A percentile compares a stretch with the other conserved stretches of the same genome.
These are phyloP conservation scores for Rhynchospora tenuis DNA, from an alignment of 176 grass and related monocot genomes.

Conservation along the genomic window DNA sequence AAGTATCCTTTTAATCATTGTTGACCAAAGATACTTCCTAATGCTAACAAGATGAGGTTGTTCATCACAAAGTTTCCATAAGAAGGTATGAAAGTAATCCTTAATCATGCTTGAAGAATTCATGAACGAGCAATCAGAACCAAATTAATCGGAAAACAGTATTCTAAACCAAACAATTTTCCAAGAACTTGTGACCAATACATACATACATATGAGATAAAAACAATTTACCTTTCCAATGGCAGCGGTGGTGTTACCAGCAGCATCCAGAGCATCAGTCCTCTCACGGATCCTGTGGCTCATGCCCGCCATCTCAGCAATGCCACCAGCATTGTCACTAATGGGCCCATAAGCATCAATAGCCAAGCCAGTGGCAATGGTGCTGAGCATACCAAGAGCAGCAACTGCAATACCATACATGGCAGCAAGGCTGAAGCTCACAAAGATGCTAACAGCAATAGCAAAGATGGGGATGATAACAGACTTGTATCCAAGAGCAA, in stretches of 20 bases:
- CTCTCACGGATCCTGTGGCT: slow-evolving; percentile 94
- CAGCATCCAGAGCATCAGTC: slow-evolving; percentile 88
- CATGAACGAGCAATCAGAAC: neutral
- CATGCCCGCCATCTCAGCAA: slow-evolving; percentile 97
- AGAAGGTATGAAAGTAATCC: neutral
- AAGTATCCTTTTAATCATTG: neutral
- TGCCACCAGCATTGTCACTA: slow-evolving; percentile 93
- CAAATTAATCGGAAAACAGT: neutral
- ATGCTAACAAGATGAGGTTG: neutral
- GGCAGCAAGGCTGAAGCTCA: slow-evolving; percentile 80
- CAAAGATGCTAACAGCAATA: slow-evolving; percentile 84
- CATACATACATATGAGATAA: neutral
- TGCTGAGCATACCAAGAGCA: slow-evolving; percentile 94
- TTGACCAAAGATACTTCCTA: neutral
- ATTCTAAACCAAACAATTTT: neutral
- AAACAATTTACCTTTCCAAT: slow-evolving; percentile 68
- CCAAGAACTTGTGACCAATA: neutral
- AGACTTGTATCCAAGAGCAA: slow-evolving; percentile 87
- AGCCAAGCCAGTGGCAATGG: slow-evolving; percentile 80
- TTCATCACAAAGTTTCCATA: neutral
- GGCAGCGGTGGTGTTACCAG: slow-evolving; percentile 88
- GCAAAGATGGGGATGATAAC: slow-evolving; percentile 89
- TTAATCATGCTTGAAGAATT: neutral
- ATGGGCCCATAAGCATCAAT: slow-evolving; percentile 96
- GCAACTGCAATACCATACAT: slow-evolving; percentile 90